Base-by-base conservation (phyloP, 2,329 filamentous ascomycete genomes). In the Scytalidium sp. region DNA sequence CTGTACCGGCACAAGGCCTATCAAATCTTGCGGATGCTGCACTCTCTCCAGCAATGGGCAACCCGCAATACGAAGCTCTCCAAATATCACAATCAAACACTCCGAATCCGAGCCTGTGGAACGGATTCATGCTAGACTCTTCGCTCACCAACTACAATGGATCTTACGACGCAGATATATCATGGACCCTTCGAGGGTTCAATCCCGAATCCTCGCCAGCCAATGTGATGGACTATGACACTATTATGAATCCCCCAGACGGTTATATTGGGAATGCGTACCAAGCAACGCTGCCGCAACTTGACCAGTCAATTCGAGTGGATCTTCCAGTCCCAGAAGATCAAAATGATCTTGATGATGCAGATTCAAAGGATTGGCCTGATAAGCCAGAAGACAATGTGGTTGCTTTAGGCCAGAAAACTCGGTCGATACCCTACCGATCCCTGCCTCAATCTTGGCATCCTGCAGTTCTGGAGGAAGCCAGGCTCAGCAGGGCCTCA, bases 21-120 rank as follows among this genome's bases (percentile, higher is more conserved):
- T 58, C 59, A 2, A 62, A 56, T 39, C 49, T 64, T n/a, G 57
- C 62, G 55, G 58, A 64, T 49, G 61, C 60, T 19, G 60, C 60
- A 15, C 46, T 64, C 19, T 57, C 59, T 21, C 56, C 59, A 9
- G 55, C 51, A 19, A 50, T 41, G 13, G 7, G 15, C 17, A 22
- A 19, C 11, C n/a, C 19, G 15, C 8, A n/a, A 19, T 47, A 25
- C n/a, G 20, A 55, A 10, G 41, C 19, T 9, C 52, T 51, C 19
- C 20, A 53, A 11, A 57, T 56, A 22, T 51, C 54, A 3, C 56
- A 57, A 4, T 44, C 50, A 1, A 56, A 60, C 11, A 58, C 54
- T 21, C 50, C 57, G 17, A 56, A 56, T 19, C 58, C 59, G 1
- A 45, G 41, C 7, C 43, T 51, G 19, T 63, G 61, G 61, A 55